A percentile compares a stretch with the other conserved stretches of the same genome.
These are phyloP conservation scores for Podospora pseudopauciseta DNA, from an alignment of 495 filamentous ascomycete genomes.

Conservation along the genomic window DNA sequence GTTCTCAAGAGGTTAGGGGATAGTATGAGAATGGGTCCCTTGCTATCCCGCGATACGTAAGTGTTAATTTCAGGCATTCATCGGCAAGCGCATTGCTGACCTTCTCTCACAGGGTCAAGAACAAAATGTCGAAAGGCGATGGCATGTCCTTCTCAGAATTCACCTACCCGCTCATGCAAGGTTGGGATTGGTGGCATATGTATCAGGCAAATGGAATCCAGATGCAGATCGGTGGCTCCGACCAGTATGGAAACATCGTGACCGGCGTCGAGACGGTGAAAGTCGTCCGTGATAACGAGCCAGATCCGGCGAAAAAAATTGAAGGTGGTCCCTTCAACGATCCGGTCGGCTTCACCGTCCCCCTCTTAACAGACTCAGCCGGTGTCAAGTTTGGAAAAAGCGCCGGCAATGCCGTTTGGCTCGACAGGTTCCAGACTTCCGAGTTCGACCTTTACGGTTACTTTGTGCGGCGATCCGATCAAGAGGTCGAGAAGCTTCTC, in stretches of 20 bases:
- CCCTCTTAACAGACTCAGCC: constrained; percentile 76
- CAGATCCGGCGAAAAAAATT: constrained; percentile 30
- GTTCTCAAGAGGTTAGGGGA: constrained; percentile 67
- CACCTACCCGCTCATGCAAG: constrained; percentile 86
- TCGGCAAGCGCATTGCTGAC: background rate
- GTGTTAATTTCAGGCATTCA: constrained; percentile 30
- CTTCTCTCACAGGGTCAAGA: constrained; percentile 62
- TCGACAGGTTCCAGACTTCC: constrained; percentile 75
- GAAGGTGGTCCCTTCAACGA: constrained; percentile 39
- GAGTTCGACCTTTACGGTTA: constrained; percentile 84
- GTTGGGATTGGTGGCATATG: constrained; percentile 94
- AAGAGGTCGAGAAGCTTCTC: constrained; percentile 71
- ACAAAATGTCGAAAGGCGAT: constrained; percentile 70
- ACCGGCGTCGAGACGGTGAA: constrained; percentile 84
- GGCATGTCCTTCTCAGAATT: constrained; percentile 96
- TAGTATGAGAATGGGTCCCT: constrained; percentile 71
- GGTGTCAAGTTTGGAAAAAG: constrained; percentile 95
- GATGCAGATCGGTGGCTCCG: constrained; percentile 88
- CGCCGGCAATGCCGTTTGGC: constrained; percentile 91
- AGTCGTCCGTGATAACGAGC: constrained; percentile 56
- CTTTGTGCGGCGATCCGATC: constrained; percentile 80
- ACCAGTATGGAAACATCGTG: constrained; percentile 96
- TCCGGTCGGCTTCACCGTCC: constrained; percentile 84
- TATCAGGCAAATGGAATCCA: constrained; percentile 59
- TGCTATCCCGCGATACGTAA: constrained; percentile 88